Base-by-base conservation (phyloP, 768 basidiomycete genomes). In the Lyophyllum atratum region DNA sequence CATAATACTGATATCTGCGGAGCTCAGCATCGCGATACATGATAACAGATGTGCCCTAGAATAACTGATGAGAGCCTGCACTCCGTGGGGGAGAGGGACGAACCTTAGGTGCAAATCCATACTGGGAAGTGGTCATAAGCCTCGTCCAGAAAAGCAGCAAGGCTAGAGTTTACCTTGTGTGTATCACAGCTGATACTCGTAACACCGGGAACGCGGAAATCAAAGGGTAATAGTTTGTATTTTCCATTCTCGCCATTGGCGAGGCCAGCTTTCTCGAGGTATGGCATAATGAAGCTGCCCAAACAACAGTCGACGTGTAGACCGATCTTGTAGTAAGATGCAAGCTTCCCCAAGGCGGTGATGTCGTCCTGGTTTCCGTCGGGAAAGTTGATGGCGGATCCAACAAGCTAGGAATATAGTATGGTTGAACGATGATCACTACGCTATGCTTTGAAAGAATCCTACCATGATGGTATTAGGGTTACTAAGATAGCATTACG, bases 151-250 rank as follows among this genome's bases (percentile, higher is more conserved):
- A 45, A 17, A 19, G 43, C 44, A 21, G 10, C 24, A 15, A 42
- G 55, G 34, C 21, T 28, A 31, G 24, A n/a, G 49, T 65, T 48
- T 63, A 89, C 92, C 77, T 96, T 96, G 76, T 97, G 95, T 7
- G 93, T 93, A 76, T 99, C 96, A 70, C 95, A 97, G 59, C 93
- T 95, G 54, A 98, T 92, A 64, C 87, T 89, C 2, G 95, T 98
- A 22, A 99, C 96, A 3, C 96, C 96, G 2, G 83, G 79, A 2
- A 98, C 87, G 21, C 86, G 76, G 72, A 99, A 99, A 72, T 98
- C 96, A 67, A 98, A 98, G 0, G 85, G 88, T 34, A 79, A 71
- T 22, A 90, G 67, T 56, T 81, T 82, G 63, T 80, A 87, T 54
- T 75, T 76, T 11, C 85, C 85, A 39, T 68, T 64, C 58, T 81